A percentile compares a stretch with the other conserved stretches of the same genome.
phyloP scores from a whole-genome alignment of 2,329 filamentous ascomycete genomes.

The Biscogniauxia marginata region DNA sequence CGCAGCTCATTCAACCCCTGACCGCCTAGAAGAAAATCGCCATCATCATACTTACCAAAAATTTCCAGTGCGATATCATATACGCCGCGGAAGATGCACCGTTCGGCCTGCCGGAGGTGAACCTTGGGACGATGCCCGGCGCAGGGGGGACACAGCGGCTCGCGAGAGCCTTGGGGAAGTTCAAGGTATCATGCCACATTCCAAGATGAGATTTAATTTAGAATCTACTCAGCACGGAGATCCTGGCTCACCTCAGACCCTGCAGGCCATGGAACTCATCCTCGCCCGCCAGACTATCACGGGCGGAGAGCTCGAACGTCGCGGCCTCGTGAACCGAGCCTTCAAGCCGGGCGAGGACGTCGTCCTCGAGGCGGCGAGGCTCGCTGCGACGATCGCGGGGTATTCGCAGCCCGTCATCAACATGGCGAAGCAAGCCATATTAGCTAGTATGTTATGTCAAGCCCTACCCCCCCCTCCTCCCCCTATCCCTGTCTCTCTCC shows the following conservation, averaged over 20 bases:
- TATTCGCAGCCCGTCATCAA: conserved; percentile 40
- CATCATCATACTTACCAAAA: not conserved
- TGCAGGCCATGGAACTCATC: conserved; percentile 45
- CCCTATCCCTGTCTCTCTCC: not conserved
- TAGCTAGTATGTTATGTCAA: conserved; percentile 34
- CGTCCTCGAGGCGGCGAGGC: conserved; percentile 36
- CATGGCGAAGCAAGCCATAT: conserved; percentile 44
- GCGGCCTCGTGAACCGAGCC: conserved; percentile 39
- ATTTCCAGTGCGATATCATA: conserved; percentile 38
- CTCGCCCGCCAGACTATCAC: conserved; percentile 40
- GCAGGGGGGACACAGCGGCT: conserved; percentile 76
- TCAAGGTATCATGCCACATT: conserved; percentile 25
- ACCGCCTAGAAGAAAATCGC: too few relatives aligned
- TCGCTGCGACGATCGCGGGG: conserved; percentile 39
- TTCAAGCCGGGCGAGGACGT: conserved; percentile 34
- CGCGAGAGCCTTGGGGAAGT: conserved; percentile 35
- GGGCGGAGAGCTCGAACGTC: conserved; percentile 38
- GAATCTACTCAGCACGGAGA: too few relatives aligned
- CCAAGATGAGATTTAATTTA: too few relatives aligned
- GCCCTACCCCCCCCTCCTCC: not conserved
- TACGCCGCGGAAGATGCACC: conserved; percentile 81
- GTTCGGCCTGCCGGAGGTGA: conserved; percentile 95
- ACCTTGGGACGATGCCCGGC: conserved; percentile 86
- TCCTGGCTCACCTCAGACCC: conserved; percentile 2
- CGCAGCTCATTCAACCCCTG: not conserved